Conservation (phyloP, 2,329 filamentous ascomycete genomes). For the Penicillium nordicum region DNA sequence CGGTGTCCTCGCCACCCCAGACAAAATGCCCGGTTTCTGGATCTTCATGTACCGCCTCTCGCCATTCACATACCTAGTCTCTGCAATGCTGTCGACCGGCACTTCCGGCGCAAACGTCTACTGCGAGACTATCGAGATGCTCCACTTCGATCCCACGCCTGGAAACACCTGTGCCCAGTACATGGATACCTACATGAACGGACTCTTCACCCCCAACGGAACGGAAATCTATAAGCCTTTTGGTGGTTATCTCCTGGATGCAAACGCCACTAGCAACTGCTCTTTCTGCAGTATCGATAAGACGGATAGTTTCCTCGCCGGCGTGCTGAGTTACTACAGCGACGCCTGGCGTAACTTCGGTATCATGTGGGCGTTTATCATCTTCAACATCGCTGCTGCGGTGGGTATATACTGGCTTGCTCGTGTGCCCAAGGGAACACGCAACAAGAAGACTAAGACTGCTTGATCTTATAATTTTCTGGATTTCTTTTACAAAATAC, state of each 20-base stretch:
- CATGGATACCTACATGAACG: slow-evolving; percentile 40
- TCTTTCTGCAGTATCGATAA: slow-evolving; percentile 47
- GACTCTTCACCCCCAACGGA: not conserved
- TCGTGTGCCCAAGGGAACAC: slow-evolving; percentile 48
- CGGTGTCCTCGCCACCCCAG: slow-evolving; percentile 51
- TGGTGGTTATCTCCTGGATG: slow-evolving; percentile 46
- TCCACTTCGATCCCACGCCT: slow-evolving; percentile 48
- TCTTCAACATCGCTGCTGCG: slow-evolving; percentile 60
- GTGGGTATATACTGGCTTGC: slow-evolving; percentile 62
- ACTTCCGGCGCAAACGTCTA: slow-evolving; percentile 30
- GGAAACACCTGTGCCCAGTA: slow-evolving; percentile 60
- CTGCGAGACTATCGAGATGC: slow-evolving; percentile 33
- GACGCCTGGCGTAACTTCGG: slow-evolving; percentile 68
- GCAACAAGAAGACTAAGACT: slow-evolving; percentile 24
- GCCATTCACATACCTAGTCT: slow-evolving; percentile 62
- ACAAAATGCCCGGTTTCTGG: slow-evolving; percentile 67
- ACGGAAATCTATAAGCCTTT: not conserved
- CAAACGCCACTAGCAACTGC: slow-evolving; percentile 46
- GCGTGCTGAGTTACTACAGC: slow-evolving; percentile 42
- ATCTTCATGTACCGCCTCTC: slow-evolving; percentile 71
- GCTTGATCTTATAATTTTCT: not conserved
- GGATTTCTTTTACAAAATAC: not conserved
- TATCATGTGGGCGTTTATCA: slow-evolving; percentile 64
- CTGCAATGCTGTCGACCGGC: slow-evolving; percentile 43
- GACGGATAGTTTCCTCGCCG: slow-evolving; percentile 49